Conservation (phyloP, 768 basidiomycete species). For the Termitomyces sp. region DNA sequence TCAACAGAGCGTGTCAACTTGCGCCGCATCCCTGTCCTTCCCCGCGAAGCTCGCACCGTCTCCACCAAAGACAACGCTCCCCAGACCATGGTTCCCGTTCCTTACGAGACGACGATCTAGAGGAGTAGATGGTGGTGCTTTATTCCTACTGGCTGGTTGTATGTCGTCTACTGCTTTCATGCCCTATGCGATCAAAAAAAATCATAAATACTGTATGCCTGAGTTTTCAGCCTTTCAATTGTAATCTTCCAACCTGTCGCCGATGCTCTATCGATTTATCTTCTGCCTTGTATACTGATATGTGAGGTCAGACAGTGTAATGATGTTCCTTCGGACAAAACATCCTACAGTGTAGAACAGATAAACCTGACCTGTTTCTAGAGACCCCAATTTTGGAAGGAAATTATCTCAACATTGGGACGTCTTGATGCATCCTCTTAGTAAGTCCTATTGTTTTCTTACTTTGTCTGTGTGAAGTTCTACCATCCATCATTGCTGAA, state of each 20-base stretch:
- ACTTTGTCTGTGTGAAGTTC: no score
- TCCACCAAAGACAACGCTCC: constrained; percentile 73
- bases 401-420: no score
- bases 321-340: no score
- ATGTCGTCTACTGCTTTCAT: constrained; percentile 24
- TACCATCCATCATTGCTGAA: no score
- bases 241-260: no score
- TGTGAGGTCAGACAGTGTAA: neutral
- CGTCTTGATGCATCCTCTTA: no score
- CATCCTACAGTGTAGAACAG: no score
- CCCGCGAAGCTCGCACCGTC: constrained; percentile 77
- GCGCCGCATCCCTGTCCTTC: constrained; percentile 82
- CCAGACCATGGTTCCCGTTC: constrained; percentile 89
- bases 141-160: constrained; percentile 22
- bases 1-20: constrained; percentile 70
- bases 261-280: neutral
- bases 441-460: no score
- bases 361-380: no score
- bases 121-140: constrained; percentile 22
- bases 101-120: constrained; percentile 97
- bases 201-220: constrained; percentile 20
- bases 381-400: no score
- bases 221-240: neutral
- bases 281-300: neutral
- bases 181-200: constrained; percentile 25